phyloP scores from a whole-genome alignment of 371 early-diverging fungal genomes.

The Entomophthora muscae region DNA sequence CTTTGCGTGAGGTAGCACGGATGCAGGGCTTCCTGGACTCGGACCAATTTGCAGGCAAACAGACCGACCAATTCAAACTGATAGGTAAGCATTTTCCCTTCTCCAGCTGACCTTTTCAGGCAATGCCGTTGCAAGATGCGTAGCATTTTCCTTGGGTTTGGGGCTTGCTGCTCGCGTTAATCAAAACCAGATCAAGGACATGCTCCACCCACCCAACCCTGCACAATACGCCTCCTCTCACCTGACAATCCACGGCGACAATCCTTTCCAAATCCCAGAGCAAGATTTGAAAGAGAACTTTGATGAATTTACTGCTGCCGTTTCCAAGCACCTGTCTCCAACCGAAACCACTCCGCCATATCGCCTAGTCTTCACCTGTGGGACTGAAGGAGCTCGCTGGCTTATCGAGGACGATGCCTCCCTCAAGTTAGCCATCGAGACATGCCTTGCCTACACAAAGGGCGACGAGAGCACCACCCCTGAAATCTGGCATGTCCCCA shows the following conservation, averaged over 20 bases:
- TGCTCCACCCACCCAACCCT: not conserved
- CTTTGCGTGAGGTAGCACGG: constrained; percentile 11
- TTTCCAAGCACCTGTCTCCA: not conserved
- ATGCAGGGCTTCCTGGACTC: constrained; percentile 13
- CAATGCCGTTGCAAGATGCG: not conserved
- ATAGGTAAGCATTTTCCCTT: constrained; percentile 6
- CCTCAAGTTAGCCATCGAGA: not conserved
- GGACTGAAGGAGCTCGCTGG: not conserved
- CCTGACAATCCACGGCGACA: not conserved
- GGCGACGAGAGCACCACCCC: not conserved
- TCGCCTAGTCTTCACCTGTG: not conserved
- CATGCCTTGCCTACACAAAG: not conserved
- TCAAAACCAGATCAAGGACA: not conserved
- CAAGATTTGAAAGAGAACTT: not conserved
- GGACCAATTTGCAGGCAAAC: constrained; percentile 7
- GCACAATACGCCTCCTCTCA: too few species aligned
- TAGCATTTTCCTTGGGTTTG: not conserved
- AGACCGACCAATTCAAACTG: constrained; percentile 10
- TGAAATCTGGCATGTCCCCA: not conserved
- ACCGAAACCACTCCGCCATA: not conserved
- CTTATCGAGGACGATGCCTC: not conserved
- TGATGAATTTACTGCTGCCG: not conserved
- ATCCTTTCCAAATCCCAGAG: not conserved
- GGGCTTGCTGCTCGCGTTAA: not conserved
- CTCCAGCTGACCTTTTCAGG: not conserved